Percentiles rank a stretch among this genome's conserved stretches.
Conservation (phyloP, 148 eudicot species). For the Fagopyrum homotropicum region DNA sequence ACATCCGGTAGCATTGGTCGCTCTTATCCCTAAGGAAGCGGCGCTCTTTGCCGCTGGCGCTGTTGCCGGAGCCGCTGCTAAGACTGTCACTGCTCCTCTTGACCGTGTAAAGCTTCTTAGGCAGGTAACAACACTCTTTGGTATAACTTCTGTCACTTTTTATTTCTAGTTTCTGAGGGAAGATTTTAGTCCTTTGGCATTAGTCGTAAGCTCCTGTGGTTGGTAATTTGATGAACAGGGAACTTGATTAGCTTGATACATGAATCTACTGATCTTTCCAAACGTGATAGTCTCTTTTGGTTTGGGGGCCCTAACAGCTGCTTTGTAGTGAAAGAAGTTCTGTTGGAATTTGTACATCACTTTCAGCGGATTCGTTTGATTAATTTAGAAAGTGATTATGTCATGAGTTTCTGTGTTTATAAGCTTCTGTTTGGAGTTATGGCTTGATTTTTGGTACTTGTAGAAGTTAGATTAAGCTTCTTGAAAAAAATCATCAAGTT, state of each 20-base stretch:
- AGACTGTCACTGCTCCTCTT: slow-evolving; percentile 13
- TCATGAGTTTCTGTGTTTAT: neutral
- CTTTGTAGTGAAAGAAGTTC: neutral
- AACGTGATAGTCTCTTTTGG: neutral
- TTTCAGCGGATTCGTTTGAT: too few relatives aligned
- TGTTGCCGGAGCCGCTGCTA: slow-evolving; percentile 17
- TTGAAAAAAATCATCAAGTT: neutral
- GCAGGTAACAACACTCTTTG: slow-evolving; percentile 10
- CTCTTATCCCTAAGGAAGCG: slow-evolving; percentile 17
- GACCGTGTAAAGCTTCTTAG: slow-evolving; percentile 19
- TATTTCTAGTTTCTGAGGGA: neutral
- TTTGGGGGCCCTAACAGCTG: neutral
- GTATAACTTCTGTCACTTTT: neutral
- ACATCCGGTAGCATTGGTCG: slow-evolving; percentile 42
- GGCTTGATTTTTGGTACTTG: neutral
- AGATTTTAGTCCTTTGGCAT: neutral
- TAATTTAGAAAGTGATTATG: too few relatives aligned
- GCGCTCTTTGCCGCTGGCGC: slow-evolving; percentile 20
- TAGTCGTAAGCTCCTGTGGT: neutral
- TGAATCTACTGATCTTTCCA: neutral
- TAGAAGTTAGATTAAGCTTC: neutral
- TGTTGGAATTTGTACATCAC: neutral
- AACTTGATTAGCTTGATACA: neutral
- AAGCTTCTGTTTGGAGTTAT: neutral
- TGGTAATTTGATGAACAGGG: neutral